Evolutionary conservation across 129 eudicot species (phyloP).

Genomic region (Escallonia rubra): DNA sequence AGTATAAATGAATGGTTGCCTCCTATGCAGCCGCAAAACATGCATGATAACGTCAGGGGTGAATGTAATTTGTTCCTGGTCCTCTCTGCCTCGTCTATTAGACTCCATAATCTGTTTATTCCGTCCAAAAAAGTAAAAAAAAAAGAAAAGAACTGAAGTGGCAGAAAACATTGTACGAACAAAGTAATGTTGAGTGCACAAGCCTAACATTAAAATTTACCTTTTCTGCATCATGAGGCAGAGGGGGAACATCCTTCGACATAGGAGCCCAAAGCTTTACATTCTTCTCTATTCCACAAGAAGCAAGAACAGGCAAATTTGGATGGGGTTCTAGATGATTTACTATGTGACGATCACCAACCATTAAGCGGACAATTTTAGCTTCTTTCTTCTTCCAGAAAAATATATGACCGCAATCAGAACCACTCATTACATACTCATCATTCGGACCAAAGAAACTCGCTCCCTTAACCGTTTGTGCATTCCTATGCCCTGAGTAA

Average conservation of each 20-base stretch:
- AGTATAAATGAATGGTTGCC: conserved; percentile 69
- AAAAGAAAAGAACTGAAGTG: too few relatives aligned
- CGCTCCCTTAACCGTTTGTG: conserved; percentile 73
- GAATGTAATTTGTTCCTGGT: conserved; percentile 60
- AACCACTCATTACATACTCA: conserved; percentile 75
- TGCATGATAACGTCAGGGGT: conserved; percentile 84
- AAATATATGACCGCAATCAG: conserved; percentile 87
- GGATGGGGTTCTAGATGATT: conserved; percentile 78
- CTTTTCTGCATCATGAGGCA: conserved; percentile 61
- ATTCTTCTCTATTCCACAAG: conserved; percentile 65
- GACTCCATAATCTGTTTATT: conserved; percentile 48
- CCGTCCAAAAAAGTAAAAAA: too few relatives aligned
- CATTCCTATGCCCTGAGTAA: conserved; percentile 73
- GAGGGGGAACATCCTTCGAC: conserved; percentile 39
- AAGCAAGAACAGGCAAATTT: conserved; percentile 57
- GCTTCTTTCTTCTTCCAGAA: conserved; percentile 80
- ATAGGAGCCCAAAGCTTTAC: conserved; percentile 76
- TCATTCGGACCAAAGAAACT: conserved; percentile 72
- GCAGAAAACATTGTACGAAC: too few relatives aligned
- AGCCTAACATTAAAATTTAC: conserved; percentile 17
- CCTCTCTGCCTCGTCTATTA: conserved; percentile 67
- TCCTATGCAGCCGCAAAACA: conserved; percentile 71
- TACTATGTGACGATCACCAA: conserved; percentile 63
- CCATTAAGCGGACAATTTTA: conserved; percentile 55
- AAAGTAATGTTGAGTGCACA: too few relatives aligned